Conservation (phyloP, 2,329 filamentous ascomycete genomes). For the Colletotrichum sansevieriae region DNA sequence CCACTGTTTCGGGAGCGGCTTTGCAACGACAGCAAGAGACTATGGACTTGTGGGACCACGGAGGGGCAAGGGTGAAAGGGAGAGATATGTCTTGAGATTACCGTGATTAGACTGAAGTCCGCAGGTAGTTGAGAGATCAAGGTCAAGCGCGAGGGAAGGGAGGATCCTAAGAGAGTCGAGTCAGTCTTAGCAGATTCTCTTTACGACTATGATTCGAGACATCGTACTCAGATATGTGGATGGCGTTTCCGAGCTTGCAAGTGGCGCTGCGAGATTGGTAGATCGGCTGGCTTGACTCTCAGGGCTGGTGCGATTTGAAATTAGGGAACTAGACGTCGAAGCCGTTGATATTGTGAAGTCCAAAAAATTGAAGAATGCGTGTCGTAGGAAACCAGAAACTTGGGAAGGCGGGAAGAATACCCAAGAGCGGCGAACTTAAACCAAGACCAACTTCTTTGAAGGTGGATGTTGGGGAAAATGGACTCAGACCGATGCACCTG, state of each 20-base stretch:
- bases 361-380: neutral
- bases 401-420: conserved; percentile 20
- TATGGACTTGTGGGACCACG: conserved; percentile 39
- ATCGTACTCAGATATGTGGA: conserved; percentile 41
- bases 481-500: conserved; percentile 33
- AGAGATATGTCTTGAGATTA: conserved; percentile 41
- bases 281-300: conserved; percentile 11
- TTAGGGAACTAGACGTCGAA: neutral
- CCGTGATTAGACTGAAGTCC: conserved; percentile 32
- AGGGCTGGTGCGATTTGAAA: conserved; percentile 21
- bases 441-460: conserved; percentile 38
- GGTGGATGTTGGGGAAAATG: conserved; percentile 4
- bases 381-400: conserved; percentile 10
- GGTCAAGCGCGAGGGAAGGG: conserved; percentile 32
- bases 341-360: conserved; percentile 7
- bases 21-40: conserved; percentile 41
- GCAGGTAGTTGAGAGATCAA: conserved; percentile 27
- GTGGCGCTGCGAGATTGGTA: conserved; percentile 32
- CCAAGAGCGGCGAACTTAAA: conserved; percentile 36
- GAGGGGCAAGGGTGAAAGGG: conserved; percentile 38
- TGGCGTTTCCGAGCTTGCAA: conserved; percentile 32
- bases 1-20: conserved; percentile 44
- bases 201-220: conserved; percentile 36
- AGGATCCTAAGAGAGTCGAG: conserved; percentile 35
- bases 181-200: conserved; percentile 36